Conservation (phyloP, 1,284 basidiomycete genomes). For the Pseudozyma sp. region DNA sequence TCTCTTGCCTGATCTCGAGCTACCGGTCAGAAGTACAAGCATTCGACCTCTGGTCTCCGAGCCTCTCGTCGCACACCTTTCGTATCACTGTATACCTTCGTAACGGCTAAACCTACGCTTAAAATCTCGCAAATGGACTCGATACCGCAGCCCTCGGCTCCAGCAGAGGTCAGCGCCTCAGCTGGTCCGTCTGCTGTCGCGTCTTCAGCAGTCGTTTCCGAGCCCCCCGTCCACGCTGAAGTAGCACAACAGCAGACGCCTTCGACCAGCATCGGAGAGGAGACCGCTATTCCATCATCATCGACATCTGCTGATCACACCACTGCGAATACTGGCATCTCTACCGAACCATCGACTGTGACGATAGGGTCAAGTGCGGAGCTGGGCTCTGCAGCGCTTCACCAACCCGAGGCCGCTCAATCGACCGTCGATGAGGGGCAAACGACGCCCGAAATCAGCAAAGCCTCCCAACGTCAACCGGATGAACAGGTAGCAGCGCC, state of each 20-base stretch:
- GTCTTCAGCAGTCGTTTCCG: background rate
- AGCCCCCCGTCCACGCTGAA: background rate
- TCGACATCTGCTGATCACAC: background rate
- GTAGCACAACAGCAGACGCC: background rate
- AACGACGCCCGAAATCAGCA: background rate
- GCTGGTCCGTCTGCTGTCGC: background rate
- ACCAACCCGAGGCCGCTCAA: background rate
- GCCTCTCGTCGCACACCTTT: too few relatives aligned
- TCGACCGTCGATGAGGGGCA: background rate
- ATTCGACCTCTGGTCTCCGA: too few relatives aligned
- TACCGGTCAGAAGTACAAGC: background rate
- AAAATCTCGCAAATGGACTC: conserved; percentile 1
- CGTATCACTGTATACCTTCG: background rate
- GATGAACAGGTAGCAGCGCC: background rate
- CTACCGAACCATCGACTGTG: background rate
- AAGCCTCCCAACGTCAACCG: too few relatives aligned
- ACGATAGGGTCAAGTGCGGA: background rate
- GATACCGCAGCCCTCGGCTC: background rate
- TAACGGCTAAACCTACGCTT: background rate
- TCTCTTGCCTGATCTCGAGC: background rate
- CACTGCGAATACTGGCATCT: too few relatives aligned
- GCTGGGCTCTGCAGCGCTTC: background rate
- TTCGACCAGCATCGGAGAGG: background rate
- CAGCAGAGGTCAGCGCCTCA: background rate
- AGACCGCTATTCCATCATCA: background rate